Evolutionary conservation across 345 rosid species (phyloP).

Genomic region (Brassica cretica): DNA sequence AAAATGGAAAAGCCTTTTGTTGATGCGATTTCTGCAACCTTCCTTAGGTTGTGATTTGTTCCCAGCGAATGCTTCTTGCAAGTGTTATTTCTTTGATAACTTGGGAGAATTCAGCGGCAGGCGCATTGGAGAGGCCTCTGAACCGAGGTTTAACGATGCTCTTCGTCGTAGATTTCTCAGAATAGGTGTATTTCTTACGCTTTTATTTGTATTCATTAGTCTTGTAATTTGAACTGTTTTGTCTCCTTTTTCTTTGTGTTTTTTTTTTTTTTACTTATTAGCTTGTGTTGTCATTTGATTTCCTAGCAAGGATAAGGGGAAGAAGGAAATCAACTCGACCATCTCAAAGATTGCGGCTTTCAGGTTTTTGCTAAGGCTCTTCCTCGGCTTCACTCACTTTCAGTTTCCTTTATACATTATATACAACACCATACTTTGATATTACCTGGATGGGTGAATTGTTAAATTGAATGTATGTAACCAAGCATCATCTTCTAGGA

Average conservation of each 20-base stretch:
- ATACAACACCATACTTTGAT: neutral
- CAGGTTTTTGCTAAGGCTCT: slow-evolving; percentile 43
- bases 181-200: slow-evolving; percentile 48
- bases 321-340: slow-evolving; percentile 45
- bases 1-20: neutral
- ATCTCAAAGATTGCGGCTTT: slow-evolving; percentile 37
- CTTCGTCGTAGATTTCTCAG: slow-evolving; percentile 83
- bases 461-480: neutral
- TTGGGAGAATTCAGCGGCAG: slow-evolving; percentile 61
- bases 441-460: slow-evolving; percentile 1
- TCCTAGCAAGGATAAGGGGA: slow-evolving; percentile 55
- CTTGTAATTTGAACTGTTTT: neutral
- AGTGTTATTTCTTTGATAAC: slow-evolving; percentile 82
- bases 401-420: slow-evolving; percentile 13
- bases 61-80: slow-evolving; percentile 68
- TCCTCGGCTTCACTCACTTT: neutral
- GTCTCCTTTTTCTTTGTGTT: neutral
- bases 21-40: neutral
- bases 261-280: no score
- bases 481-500: slow-evolving; percentile 6
- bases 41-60: slow-evolving; percentile 58
- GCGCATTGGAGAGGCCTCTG: slow-evolving; percentile 45
- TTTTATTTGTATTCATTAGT: neutral
- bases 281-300: slow-evolving; percentile 29
- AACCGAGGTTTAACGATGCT: slow-evolving; percentile 56